Evolutionary conservation across 441 rosid genomes (phyloP), one percentile per base, ranked within the genome.

Genomic region (Erodium texanum): DNA sequence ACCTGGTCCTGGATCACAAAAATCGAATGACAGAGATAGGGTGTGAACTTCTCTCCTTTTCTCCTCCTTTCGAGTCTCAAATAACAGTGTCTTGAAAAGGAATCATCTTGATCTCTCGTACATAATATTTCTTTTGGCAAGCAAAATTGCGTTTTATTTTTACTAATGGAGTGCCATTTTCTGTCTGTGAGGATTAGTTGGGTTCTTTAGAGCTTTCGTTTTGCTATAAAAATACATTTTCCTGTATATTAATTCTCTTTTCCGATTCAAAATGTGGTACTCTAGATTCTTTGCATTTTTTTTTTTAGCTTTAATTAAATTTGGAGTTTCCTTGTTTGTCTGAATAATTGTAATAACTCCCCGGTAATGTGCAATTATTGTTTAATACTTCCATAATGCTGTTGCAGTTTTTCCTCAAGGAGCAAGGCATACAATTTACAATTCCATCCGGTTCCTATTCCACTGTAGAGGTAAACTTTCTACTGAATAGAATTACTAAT

Each of bases 1-100:
- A 74, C 87, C 59, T 52, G 59, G 59, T n/a, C 59, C 59, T 18
- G 59, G 59, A 7, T n/a, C 59, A 16, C 59, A 52, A 18, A 52
- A 52, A 3, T 52, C 22, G 59, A 52, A 52, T 52, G 59, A n/a
- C 59, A 52, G 59, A 6, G 59, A 52, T 7, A 52, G 23, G 24
- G 62, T 54, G 0, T 9, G 62, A 9, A 54, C 19, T 54, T 52
- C n/a, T 43, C 1, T 11, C n/a, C 15, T 43, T 43, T 12, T 43
- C 59, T 52, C 16, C 59, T 12, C 62, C 23, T 20, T 54, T 54
- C 38, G 22, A 54, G 5, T 54, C 62, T 19, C 7, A 19, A 54
- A 8, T 18, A 54, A 54, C 12, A 19, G 24, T 54, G 24, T 7
- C 62, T 54, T 54, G 12, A 54, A 19, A 18, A 19, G 14, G 24